phyloP scores from a whole-genome alignment of 768 basidiomycete genomes.

The Mycena crocata region DNA sequence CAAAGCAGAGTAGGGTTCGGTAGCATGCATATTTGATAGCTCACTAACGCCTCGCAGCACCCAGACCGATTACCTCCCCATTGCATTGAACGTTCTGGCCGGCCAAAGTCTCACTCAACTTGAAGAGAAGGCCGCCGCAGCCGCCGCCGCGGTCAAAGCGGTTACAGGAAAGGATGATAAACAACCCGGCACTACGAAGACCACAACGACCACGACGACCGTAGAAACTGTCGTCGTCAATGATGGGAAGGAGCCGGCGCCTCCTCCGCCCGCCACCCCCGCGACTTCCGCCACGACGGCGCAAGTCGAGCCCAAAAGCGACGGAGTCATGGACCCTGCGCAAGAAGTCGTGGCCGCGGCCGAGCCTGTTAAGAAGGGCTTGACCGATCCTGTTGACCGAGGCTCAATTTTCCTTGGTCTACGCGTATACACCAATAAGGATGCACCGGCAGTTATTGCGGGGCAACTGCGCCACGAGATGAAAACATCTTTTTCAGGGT shows the following conservation, averaged over 20 bases:
- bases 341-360: too few relatives aligned
- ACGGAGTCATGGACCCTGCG: too few relatives aligned
- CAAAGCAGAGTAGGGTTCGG: slow-evolving; percentile 29
- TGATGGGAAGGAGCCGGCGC: neutral
- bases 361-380: too few relatives aligned
- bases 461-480: too few relatives aligned
- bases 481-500: too few relatives aligned
- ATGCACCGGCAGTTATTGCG: too few relatives aligned
- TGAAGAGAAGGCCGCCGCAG: slow-evolving; percentile 31
- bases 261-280: neutral
- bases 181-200: slow-evolving; percentile 11
- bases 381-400: too few relatives aligned
- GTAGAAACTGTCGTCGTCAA: slow-evolving; percentile 8
- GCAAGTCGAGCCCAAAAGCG: neutral
- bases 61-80: slow-evolving; percentile 28
- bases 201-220: slow-evolving; percentile 10
- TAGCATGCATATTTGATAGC: neutral
- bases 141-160: slow-evolving; percentile 15
- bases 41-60: neutral
- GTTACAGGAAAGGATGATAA: neutral
- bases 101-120: slow-evolving; percentile 39
- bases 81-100: slow-evolving; percentile 35
- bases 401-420: too few relatives aligned
- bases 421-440: too few relatives aligned
- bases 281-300: neutral